Evolutionary conservation across 352 stramenopile species (phyloP).

Genomic region (Phytopythium vexans): DNA sequence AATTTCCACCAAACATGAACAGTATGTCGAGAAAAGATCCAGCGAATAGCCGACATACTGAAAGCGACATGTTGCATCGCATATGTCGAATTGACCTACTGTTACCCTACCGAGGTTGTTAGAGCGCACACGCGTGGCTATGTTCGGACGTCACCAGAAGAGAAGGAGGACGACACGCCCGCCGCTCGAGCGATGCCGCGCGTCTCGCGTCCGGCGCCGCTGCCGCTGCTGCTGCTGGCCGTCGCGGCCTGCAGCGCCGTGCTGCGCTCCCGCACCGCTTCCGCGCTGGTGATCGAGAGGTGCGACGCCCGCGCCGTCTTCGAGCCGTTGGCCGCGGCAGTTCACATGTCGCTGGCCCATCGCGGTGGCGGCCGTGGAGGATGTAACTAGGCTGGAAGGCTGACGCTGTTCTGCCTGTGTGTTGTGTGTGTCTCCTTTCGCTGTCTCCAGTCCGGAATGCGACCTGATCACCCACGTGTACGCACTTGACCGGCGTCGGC

Average conservation of each 20-base stretch:
- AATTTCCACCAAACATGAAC: constrained; percentile 2
- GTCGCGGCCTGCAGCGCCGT: constrained; percentile 9
- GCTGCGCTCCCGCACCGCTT: background rate
- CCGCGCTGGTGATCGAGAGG: constrained; percentile 50
- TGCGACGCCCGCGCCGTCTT: constrained; percentile 7
- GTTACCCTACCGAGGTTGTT: no score
- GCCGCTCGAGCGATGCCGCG: background rate
- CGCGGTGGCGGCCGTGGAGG: no score
- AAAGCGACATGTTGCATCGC: no score
- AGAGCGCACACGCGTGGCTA: no score
- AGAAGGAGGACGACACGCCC: no score
- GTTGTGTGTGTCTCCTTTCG: constrained; percentile 1
- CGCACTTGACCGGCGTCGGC: constrained; percentile 7
- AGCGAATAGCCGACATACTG: no score
- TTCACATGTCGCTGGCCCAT: no score
- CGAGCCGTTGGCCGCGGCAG: no score
- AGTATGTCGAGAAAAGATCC: background rate
- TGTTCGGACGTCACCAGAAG: no score
- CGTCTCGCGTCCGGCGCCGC: constrained; percentile 4
- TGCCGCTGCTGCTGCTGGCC: constrained; percentile 12
- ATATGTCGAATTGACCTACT: no score
- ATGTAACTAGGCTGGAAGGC: no score
- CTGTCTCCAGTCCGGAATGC: constrained; percentile 40
- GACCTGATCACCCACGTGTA: constrained; percentile 69
- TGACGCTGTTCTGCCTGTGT: constrained; percentile 8